These are phyloP conservation scores for Hyphopichia burtonii DNA, from an alignment of 1,139 yeast genomes.

Conservation along the genomic window DNA sequence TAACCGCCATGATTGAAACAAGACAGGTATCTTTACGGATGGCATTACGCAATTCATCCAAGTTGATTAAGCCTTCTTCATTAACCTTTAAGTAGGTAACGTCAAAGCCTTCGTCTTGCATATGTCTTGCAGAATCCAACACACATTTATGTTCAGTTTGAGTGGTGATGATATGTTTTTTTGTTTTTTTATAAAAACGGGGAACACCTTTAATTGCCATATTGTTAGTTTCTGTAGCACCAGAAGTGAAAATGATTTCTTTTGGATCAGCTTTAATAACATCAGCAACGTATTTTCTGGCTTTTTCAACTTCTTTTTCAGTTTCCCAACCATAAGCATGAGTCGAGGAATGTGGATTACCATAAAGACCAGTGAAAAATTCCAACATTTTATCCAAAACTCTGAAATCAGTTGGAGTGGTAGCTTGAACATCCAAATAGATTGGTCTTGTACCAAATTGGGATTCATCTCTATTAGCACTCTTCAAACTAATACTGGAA, in stretches of 20 bases:
- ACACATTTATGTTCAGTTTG: slow-evolving; percentile 99
- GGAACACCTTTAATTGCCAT: slow-evolving; percentile 96
- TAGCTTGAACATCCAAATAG: slow-evolving; percentile 93
- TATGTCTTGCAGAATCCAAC: slow-evolving; percentile 87
- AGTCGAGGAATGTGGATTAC: slow-evolving; percentile 96
- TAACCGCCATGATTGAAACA: slow-evolving; percentile 96
- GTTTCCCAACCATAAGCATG: slow-evolving; percentile 99
- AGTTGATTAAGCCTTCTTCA: slow-evolving; percentile 72
- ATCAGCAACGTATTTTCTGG: slow-evolving; percentile 77
- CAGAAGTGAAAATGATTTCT: slow-evolving; percentile 94
- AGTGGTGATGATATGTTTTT: slow-evolving; percentile 90
- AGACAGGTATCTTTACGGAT: slow-evolving; percentile 89
- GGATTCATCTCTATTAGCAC: slow-evolving; percentile 46
- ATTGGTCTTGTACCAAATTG: slow-evolving; percentile 76
- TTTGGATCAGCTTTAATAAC: slow-evolving; percentile 92
- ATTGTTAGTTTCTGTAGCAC: slow-evolving; percentile 97
- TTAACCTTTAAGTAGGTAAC: slow-evolving; percentile 89
- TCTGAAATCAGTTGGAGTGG: slow-evolving; percentile 97
- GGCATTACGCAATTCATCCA: slow-evolving; percentile 76
- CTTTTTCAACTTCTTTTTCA: slow-evolving; percentile 84
- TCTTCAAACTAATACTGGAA: slow-evolving; percentile 41
- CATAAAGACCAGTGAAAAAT: slow-evolving; percentile 90
- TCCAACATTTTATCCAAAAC: slow-evolving; percentile 92
- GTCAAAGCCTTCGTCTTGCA: slow-evolving; percentile 96
- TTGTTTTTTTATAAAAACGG: slow-evolving; percentile 83